A percentile compares a stretch with the other conserved stretches of the same genome.
Conservation (phyloP, 2,329 filamentous ascomycete species). For the Clarireedia hainanense region DNA sequence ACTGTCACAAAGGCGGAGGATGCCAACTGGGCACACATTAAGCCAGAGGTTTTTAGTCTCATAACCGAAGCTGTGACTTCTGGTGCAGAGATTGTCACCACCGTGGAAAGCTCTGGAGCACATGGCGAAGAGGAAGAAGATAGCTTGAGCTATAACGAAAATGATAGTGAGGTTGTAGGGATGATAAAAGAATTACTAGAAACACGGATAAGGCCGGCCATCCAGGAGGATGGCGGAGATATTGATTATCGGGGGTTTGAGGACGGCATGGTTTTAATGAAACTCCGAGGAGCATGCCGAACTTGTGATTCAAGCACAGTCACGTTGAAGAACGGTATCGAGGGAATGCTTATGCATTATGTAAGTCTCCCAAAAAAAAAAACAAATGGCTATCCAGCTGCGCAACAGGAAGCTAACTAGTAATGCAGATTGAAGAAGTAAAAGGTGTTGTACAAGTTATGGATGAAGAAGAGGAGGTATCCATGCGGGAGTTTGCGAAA, state of each 20-base stretch:
- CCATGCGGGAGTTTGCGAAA: conserved; percentile 80
- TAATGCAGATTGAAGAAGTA: conserved; percentile 79
- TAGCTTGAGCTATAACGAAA: conserved; percentile 74
- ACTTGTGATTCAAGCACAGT: conserved; percentile 97
- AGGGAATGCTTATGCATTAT: conserved; percentile 97
- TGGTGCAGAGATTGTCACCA: conserved; percentile 73
- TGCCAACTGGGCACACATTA: conserved; percentile 88
- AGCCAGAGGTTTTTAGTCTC: conserved; percentile 88
- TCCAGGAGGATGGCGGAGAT: conserved; percentile 95
- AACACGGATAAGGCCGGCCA: conserved; percentile 87
- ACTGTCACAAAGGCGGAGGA: conserved; percentile 87
- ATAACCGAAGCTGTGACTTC: conserved; percentile 89
- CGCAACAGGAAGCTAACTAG: conserved; percentile 20
- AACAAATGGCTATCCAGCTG: not conserved
- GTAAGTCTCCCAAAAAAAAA: conserved; percentile 43
- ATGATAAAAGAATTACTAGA: conserved; percentile 99
- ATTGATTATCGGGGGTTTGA: conserved; percentile 92
- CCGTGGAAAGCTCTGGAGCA: conserved; percentile 50
- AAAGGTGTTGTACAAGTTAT: conserved; percentile 85
- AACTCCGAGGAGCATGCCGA: conserved; percentile 84
- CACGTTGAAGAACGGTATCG: conserved; percentile 94
- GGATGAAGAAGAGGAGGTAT: conserved; percentile 86
- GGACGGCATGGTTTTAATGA: conserved; percentile 75
- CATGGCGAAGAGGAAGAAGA: conserved; percentile 50
- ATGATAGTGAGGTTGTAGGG: conserved; percentile 87